phyloP scores from a whole-genome alignment of 108 stramenopile species.

The Nannochloropsis gaditana region DNA sequence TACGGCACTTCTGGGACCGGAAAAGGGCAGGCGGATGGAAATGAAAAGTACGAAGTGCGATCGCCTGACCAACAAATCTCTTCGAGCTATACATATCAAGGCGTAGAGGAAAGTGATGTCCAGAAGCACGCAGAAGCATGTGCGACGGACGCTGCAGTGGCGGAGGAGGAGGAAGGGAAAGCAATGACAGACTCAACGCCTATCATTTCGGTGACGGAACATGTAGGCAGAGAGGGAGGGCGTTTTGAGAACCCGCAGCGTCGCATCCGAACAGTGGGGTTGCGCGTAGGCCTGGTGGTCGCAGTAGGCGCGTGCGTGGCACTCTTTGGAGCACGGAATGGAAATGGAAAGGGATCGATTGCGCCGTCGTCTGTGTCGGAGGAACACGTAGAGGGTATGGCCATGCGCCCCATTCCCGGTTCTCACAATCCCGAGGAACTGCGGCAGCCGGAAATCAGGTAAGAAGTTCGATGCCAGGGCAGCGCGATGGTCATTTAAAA shows the following conservation, averaged over 20 bases:
- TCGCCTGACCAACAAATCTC: too few relatives aligned
- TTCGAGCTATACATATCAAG: too few relatives aligned
- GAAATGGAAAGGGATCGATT: neutral
- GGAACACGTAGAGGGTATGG: neutral
- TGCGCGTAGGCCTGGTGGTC: neutral
- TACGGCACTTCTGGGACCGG: neutral
- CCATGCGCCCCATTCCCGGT: neutral
- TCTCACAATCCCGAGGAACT: neutral
- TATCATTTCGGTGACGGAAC: neutral
- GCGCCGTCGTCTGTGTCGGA: neutral
- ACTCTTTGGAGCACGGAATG: neutral
- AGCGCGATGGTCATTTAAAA: too few relatives aligned
- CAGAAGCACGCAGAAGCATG: too few relatives aligned
- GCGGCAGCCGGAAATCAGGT: slow-evolving; percentile 7
- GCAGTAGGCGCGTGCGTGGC: neutral
- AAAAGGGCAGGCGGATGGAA: neutral
- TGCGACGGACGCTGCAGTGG: neutral
- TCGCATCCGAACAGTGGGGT: neutral
- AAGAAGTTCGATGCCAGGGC: neutral
- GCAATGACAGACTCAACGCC: neutral
- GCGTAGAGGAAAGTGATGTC: too few relatives aligned
- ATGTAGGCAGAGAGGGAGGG: neutral
- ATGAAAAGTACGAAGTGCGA: neutral
- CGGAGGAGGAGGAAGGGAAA: slow-evolving; percentile 5
- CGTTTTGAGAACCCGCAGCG: neutral